Evolutionary conservation across 495 filamentous ascomycete genomes (phyloP).

Genomic region (Rhypophila decipiens): DNA sequence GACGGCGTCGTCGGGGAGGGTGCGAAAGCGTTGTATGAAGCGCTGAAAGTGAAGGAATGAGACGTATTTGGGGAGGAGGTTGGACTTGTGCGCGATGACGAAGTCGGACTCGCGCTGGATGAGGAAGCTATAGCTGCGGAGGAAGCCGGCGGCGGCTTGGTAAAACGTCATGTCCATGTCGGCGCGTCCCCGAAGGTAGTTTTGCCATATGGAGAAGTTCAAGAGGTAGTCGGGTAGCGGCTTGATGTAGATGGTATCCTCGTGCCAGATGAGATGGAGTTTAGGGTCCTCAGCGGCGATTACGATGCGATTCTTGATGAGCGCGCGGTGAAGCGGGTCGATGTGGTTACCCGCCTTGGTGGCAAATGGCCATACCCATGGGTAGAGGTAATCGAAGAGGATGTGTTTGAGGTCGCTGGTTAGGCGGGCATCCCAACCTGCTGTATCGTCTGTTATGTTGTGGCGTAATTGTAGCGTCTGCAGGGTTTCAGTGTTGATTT

Average conservation of each 20-base stretch:
- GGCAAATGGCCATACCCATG: slow-evolving; percentile 1
- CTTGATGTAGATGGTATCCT: slow-evolving; percentile 8
- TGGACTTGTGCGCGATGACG: not conserved
- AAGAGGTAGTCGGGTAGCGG: slow-evolving; percentile 3
- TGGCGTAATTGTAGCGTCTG: too few relatives aligned
- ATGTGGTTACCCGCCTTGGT: slow-evolving; percentile 4
- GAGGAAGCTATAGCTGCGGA: slow-evolving; percentile 7
- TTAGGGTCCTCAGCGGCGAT: slow-evolving; percentile 7
- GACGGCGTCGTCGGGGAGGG: not conserved
- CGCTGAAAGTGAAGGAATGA: not conserved
- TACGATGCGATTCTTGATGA: slow-evolving; percentile 5
- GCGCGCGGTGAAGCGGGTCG: slow-evolving; percentile 8
- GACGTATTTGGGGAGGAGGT: slow-evolving; percentile 3
- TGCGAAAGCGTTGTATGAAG: slow-evolving; percentile 3
- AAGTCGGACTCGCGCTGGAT: slow-evolving; percentile 4
- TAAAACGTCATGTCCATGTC: too few relatives aligned
- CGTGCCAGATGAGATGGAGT: slow-evolving; percentile 5
- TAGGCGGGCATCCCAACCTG: too few relatives aligned
- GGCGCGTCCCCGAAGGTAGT: not conserved
- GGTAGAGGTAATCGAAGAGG: slow-evolving; percentile 8
- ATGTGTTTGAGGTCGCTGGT: not conserved
- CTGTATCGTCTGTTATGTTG: too few relatives aligned
- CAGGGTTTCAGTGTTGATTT: too few relatives aligned
- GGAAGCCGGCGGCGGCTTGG: slow-evolving; percentile 1
- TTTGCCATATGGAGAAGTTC: slow-evolving; percentile 2